Conservation (phyloP, 116 monocot genomes). For the Trichopus zeylanicus region DNA sequence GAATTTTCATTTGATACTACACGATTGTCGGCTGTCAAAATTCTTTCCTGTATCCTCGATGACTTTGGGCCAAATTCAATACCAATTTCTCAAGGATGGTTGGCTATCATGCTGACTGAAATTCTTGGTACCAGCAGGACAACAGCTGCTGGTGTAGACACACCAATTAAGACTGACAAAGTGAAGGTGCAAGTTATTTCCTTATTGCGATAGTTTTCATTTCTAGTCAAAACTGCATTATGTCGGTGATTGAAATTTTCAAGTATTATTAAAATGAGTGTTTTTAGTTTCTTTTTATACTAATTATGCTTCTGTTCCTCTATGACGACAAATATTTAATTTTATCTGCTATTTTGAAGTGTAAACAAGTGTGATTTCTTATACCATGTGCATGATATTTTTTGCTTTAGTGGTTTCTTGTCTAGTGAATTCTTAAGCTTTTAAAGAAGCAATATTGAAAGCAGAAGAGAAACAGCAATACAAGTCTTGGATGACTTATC, state of each 20-base stretch:
- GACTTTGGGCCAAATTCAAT: slow-evolving; percentile 72
- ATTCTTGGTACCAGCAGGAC: slow-evolving; percentile 51
- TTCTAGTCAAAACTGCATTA: not conserved
- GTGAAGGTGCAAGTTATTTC: slow-evolving; percentile 45
- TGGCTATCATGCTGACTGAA: slow-evolving; percentile 62
- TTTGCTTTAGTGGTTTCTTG: too few relatives aligned
- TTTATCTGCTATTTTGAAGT: too few relatives aligned
- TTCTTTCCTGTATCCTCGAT: slow-evolving; percentile 73
- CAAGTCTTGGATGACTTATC: too few relatives aligned
- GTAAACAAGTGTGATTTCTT: too few relatives aligned
- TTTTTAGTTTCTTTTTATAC: too few relatives aligned
- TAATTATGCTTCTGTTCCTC: too few relatives aligned
- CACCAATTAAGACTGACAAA: slow-evolving; percentile 43
- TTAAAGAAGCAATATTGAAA: too few relatives aligned
- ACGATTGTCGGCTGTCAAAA: slow-evolving; percentile 44
- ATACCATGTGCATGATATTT: too few relatives aligned
- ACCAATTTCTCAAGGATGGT: slow-evolving; percentile 96
- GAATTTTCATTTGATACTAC: slow-evolving; percentile 33
- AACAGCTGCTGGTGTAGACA: slow-evolving; percentile 30
- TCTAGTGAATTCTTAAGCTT: too few relatives aligned
- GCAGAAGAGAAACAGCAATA: too few relatives aligned
- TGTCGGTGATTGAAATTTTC: not conserved
- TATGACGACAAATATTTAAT: too few relatives aligned
- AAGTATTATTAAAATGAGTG: too few relatives aligned
- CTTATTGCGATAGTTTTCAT: not conserved